A percentile compares a stretch with the other conserved stretches of the same genome.
These are phyloP conservation scores for Calcarisporium arbuscula DNA, from an alignment of 2,329 filamentous ascomycete species.

Conservation along the genomic window DNA sequence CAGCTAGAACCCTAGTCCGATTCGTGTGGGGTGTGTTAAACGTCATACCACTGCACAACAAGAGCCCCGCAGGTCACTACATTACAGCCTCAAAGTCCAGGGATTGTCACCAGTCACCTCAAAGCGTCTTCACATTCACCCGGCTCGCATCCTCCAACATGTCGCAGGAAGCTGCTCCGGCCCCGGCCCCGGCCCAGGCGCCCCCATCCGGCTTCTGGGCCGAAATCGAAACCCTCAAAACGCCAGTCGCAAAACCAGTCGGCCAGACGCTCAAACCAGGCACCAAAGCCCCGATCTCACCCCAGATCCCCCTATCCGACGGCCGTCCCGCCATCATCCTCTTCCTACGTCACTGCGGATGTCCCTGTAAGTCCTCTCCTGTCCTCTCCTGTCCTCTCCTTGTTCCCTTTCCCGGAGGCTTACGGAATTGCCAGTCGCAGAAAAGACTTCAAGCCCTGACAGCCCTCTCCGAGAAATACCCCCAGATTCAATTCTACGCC, in stretches of 20 bases:
- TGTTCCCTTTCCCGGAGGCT: slow-evolving; percentile 2
- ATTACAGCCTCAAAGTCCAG: too few species aligned
- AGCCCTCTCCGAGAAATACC: slow-evolving; percentile 42
- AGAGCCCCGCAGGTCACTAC: too few species aligned
- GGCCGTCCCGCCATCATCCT: slow-evolving; percentile 54
- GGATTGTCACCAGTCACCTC: too few species aligned
- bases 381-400: slow-evolving; percentile 11
- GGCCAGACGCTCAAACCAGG: slow-evolving; percentile 45
- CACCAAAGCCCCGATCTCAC: slow-evolving; percentile 47
- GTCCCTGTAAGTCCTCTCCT: slow-evolving; percentile 67
- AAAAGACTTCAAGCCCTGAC: slow-evolving; percentile 58
- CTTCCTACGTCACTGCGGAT: slow-evolving; percentile 68
- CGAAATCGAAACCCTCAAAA: slow-evolving; percentile 35
- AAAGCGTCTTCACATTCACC: too few species aligned
- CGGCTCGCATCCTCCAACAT: too few species aligned
- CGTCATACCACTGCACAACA: too few species aligned
- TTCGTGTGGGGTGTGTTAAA: too few species aligned
- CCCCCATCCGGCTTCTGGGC: slow-evolving; percentile 21
- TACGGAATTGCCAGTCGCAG: slow-evolving; percentile 46
- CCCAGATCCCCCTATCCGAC: slow-evolving; percentile 45
- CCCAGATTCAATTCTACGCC: slow-evolving; percentile 50
- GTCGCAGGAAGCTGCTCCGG: too few species aligned
- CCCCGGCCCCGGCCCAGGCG: too few species aligned
- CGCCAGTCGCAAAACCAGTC: slow-evolving; percentile 34
- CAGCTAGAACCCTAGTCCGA: too few species aligned